Conservation (phyloP, 176 grass and related monocot genomes). For the Neostapfia colusana region DNA sequence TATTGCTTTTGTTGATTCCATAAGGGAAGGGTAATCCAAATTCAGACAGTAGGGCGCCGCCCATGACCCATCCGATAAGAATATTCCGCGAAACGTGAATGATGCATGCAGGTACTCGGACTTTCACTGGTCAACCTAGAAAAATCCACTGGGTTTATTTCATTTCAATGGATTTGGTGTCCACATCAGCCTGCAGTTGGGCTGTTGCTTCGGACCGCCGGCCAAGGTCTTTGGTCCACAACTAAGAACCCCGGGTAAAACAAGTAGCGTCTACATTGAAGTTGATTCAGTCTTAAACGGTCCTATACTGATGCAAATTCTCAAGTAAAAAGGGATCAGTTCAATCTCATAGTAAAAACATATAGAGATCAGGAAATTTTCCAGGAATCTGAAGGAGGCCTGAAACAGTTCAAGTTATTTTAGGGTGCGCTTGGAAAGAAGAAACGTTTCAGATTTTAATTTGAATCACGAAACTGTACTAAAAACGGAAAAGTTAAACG, state of each 20-base stretch:
- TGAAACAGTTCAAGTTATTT: too few species aligned
- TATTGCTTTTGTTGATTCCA: slow-evolving; percentile 11
- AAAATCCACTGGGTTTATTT: neutral
- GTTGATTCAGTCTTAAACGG: neutral
- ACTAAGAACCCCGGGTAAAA: neutral
- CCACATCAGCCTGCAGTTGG: slow-evolving; percentile 23
- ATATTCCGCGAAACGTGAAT: slow-evolving; percentile 7
- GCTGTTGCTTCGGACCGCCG: neutral
- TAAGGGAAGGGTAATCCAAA: neutral
- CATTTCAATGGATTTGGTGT: slow-evolving; percentile 7
- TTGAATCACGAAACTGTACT: too few species aligned
- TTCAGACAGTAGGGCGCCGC: slow-evolving; percentile 2
- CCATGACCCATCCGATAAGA: neutral
- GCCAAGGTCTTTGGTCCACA: slow-evolving; percentile 24
- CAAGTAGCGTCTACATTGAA: neutral
- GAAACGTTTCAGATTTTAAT: too few species aligned
- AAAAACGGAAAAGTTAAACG: too few species aligned
- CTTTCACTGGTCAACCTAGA: slow-evolving; percentile 5
- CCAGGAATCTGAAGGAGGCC: too few species aligned
- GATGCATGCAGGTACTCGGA: neutral
- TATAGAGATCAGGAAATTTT: too few species aligned
- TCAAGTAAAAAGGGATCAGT: neutral
- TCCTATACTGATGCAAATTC: neutral
- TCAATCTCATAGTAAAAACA: too few species aligned
- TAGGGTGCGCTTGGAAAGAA: too few species aligned